Base-by-base conservation (phyloP, 2,329 filamentous ascomycete genomes). In the Aspergillus pseudoterreus region DNA sequence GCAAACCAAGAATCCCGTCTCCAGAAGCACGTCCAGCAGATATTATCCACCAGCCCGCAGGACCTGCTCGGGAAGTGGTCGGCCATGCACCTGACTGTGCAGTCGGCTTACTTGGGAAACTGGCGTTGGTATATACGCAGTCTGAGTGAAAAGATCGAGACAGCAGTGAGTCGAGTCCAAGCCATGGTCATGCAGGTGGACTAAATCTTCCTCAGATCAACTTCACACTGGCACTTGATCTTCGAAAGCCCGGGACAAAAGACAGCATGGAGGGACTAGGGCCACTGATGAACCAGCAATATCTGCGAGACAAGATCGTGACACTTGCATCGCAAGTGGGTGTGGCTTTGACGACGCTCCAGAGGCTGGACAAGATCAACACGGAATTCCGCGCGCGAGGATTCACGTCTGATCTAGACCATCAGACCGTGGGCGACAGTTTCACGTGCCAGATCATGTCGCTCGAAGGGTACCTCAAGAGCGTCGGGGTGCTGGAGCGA, bases 111-210 rank as follows among this genome's bases (percentile, higher is more conserved):
- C 17, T 33, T 59, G 17, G 24, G 42, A 10, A 50, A 50, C 12
- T 57, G 55, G 55, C 45, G 57, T 8, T 54, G 51, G 50, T 56
- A 38, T 47, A 49, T 59, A 17, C 50, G 48, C 3, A 42, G 42
- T 12, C 24, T 58, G 1, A 52, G 57, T 1, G 54, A 54, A 6
- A 46, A 49, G 14, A 50, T 58, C n/a, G 57, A 58, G 42, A 43
- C 36, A 27, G 47, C 53, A 19, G 57, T 57, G 36, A 22, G 52
- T 35, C 9, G 6, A 3, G 22, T 27, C 6, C 9, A 10, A n/a
- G 35, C 41, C 21, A 17, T 21, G 8, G 4, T 19, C 1, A 6
- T 5, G 2, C 9, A 44, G 1, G 14, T 9, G 3, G 5, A 15
- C 21, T 33, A 12, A 44, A 14, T 5, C 4, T 9, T n/a, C 5